Evolutionary conservation across 768 basidiomycete species (phyloP).

Genomic region (Brasilioporus rufonigricans): DNA sequence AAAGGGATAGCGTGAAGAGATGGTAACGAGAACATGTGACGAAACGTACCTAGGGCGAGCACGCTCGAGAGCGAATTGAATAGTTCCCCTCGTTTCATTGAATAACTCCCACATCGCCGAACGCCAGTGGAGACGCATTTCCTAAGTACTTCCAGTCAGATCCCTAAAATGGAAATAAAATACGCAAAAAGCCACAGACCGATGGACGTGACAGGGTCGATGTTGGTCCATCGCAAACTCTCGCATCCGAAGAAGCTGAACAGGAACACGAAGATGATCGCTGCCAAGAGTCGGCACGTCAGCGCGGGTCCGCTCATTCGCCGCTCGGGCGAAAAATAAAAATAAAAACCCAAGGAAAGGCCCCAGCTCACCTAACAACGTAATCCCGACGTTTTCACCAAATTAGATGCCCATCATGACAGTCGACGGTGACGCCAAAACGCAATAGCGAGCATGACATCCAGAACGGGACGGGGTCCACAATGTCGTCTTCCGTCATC

Average conservation of each 20-base stretch:
- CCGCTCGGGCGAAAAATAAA: neutral
- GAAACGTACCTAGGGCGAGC: too few species aligned
- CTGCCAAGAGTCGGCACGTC: neutral
- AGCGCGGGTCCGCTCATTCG: neutral
- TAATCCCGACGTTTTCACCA: slow-evolving; percentile 46
- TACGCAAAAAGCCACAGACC: slow-evolving; percentile 22
- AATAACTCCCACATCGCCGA: too few species aligned
- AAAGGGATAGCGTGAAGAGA: too few species aligned
- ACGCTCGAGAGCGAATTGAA: too few species aligned
- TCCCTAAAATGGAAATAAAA: too few species aligned
- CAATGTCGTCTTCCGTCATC: slow-evolving; percentile 36
- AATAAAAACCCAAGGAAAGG: too few species aligned
- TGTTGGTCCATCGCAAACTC: slow-evolving; percentile 55
- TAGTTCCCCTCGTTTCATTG: too few species aligned
- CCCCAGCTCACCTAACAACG: slow-evolving; percentile 17
- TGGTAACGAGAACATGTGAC: too few species aligned
- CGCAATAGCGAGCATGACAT: slow-evolving; percentile 57
- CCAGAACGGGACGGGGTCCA: slow-evolving; percentile 51
- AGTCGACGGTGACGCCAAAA: slow-evolving; percentile 46
- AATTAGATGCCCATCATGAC: slow-evolving; percentile 55
- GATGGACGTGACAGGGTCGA: slow-evolving; percentile 61
- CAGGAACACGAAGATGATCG: slow-evolving; percentile 54
- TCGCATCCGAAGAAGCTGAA: slow-evolving; percentile 57
- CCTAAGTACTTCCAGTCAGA: slow-evolving; percentile 16
- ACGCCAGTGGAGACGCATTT: slow-evolving; percentile 25